Base-by-base conservation (phyloP, 768 basidiomycete genomes). In the Lactarius quietus region DNA sequence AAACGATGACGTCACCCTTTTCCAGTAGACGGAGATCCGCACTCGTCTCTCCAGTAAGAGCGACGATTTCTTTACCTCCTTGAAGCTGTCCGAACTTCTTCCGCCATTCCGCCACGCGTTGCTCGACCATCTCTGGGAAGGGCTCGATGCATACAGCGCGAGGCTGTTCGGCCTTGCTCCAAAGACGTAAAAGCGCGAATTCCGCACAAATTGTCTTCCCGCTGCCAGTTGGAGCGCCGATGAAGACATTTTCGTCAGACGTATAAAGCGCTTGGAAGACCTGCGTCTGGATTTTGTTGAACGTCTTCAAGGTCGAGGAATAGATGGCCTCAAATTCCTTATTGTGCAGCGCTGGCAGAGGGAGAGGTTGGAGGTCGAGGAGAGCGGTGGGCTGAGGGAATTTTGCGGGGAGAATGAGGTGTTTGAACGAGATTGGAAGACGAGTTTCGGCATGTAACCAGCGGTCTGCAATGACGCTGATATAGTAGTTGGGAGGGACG, bases 261-360 rank as follows among this genome's bases (percentile, higher is more conserved):
- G 92, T 94, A 75, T 98, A 99, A 0, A 99, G 81, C 0, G 96
- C 95, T 71, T 98, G 95, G 88, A 99, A 98, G 53, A 97, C 95
- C 76, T 98, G 97, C 0, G 94, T 98, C 74, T 98, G 97, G 67
- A 98, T 98, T 77, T 98, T 99, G 84, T 98, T 98, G 82, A 98
- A 98, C 0, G 86, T 87, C 66, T 86, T 82, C 68, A 98, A 87
- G 0, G 85, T 85, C 20, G 83, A 84, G 1, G 86, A 84, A 75
- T 98, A 99, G 51, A 98, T 84, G 1, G 82, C 81, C 74, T 98
- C 93, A 70, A 88, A 98, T 66, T 95, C 92, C 72, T 89, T 86
- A 82, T 97, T 97, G 76, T 96, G 94, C 5, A 99, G 80, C 0
- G 95, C 95, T 0, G 92, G 87, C 17, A 97, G 81, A 0, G 97